Percentiles rank a stretch among this genome's conserved stretches.
Evolutionary conservation across 768 basidiomycete species (phyloP).

Genomic region (Serendipita sp.): DNA sequence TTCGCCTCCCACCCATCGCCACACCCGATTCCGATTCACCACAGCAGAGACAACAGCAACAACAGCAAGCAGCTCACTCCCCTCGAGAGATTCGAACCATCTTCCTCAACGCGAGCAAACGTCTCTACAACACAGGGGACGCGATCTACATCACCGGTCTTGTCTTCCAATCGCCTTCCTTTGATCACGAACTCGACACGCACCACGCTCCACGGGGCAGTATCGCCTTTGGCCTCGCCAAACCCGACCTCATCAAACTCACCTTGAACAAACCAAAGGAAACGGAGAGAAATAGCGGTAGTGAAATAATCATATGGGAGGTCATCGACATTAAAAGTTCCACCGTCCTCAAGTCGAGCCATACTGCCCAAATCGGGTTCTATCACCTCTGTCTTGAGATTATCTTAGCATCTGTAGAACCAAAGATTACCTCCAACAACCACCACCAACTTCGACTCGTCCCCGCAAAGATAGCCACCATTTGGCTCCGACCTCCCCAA

Average conservation of each 20-base stretch:
- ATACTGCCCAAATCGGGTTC: conserved; percentile 38
- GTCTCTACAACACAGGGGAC: conserved; percentile 29
- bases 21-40: conserved; percentile 15
- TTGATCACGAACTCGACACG: conserved; percentile 23
- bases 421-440: conserved; percentile 12
- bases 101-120: conserved; percentile 22
- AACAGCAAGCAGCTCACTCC: too few species aligned
- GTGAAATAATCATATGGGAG: conserved; percentile 24
- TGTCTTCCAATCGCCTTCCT: conserved; percentile 28
- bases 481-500: conserved; percentile 25
- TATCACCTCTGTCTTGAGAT: conserved; percentile 31
- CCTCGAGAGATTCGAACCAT: background rate
- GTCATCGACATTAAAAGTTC: conserved; percentile 38
- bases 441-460: conserved; percentile 11
- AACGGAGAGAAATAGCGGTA: too few species aligned
- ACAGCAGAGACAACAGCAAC: conserved; percentile 22
- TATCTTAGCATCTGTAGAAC: conserved; percentile 21
- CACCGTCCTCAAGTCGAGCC: conserved; percentile 31
- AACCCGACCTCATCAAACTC: conserved; percentile 36
- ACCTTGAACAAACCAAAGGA: conserved; percentile 16
- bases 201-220: conserved; percentile 17
- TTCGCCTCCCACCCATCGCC: conserved; percentile 22
- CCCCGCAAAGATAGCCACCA: conserved; percentile 24
- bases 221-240: conserved; percentile 30
- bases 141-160: conserved; percentile 34